Evolutionary conservation across 2,329 filamentous ascomycete genomes (phyloP).

Genomic region (Celoporthe dispersa): DNA sequence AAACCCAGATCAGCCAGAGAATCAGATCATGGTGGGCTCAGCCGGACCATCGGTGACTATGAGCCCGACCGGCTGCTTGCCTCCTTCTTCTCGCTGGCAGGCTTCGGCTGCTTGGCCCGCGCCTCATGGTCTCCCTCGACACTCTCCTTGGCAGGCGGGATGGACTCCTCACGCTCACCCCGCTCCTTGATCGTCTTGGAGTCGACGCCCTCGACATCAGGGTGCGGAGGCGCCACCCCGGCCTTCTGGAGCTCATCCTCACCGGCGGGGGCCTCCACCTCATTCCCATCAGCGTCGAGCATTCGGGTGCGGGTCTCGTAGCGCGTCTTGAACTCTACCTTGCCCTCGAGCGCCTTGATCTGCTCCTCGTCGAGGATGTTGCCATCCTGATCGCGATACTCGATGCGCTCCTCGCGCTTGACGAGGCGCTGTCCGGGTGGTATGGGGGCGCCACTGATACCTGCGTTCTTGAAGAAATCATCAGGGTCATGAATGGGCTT

Average conservation of each 20-base stretch:
- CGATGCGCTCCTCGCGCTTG: conserved; percentile 76
- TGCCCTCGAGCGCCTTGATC: conserved; percentile 83
- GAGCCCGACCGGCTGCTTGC: conserved; percentile 42
- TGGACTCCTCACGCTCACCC: conserved; percentile 42
- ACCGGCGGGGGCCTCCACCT: conserved; percentile 59
- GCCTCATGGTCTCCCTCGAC: conserved; percentile 64
- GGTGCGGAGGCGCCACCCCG: conserved; percentile 60
- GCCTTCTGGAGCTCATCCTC: conserved; percentile 29
- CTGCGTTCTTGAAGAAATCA: conserved; percentile 33
- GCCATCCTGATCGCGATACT: conserved; percentile 94
- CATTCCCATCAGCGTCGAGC: conserved; percentile 78
- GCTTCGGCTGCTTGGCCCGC: conserved; percentile 60
- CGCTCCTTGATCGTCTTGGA: conserved; percentile 57
- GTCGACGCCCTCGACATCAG: conserved; percentile 64
- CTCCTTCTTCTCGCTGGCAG: conserved; percentile 66
- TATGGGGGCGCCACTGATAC: conserved; percentile 55
- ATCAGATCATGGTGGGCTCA: no score
- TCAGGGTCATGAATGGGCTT: conserved; percentile 32
- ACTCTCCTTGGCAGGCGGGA: conserved; percentile 52
- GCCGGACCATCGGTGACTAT: background rate
- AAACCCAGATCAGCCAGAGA: background rate
- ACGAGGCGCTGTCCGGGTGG: conserved; percentile 54
- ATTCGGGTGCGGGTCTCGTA: conserved; percentile 94
- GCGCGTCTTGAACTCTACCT: conserved; percentile 92
- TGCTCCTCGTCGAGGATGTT: conserved; percentile 85